A percentile compares a stretch with the other conserved stretches of the same genome.
phyloP scores from a whole-genome alignment of 345 rosid species.

The Hibiscus trionum region DNA sequence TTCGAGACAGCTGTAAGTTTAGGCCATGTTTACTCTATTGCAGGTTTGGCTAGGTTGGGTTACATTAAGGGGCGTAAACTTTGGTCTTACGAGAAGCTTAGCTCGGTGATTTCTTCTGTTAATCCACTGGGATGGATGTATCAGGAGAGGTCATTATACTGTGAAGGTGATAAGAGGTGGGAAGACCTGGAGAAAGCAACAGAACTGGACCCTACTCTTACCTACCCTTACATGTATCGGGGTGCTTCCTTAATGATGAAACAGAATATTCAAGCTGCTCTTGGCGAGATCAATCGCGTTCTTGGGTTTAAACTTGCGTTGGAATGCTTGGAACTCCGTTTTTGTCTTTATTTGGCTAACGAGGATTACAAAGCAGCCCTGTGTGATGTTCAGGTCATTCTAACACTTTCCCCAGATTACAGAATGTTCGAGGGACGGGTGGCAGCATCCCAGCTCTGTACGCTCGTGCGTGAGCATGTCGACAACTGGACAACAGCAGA shows the following conservation, averaged over 20 bases:
- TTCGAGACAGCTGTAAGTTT: slow-evolving; percentile 56
- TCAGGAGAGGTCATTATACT: slow-evolving; percentile 84
- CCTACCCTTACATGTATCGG: slow-evolving; percentile 92
- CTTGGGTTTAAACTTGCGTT: slow-evolving; percentile 89
- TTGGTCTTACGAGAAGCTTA: slow-evolving; percentile 71
- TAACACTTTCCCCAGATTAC: slow-evolving; percentile 77
- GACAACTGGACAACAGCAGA: slow-evolving; percentile 93
- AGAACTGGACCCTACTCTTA: slow-evolving; percentile 75
- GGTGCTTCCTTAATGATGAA: slow-evolving; percentile 73
- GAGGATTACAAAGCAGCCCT: slow-evolving; percentile 77
- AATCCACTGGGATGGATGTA: slow-evolving; percentile 90
- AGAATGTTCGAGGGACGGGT: slow-evolving; percentile 92
- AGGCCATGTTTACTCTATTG: slow-evolving; percentile 73
- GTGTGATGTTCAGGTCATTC: slow-evolving; percentile 89
- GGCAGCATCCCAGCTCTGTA: slow-evolving; percentile 73
- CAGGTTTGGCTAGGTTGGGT: slow-evolving; percentile 76
- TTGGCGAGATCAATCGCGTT: slow-evolving; percentile 73
- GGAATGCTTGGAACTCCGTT: slow-evolving; percentile 90
- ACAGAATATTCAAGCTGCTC: slow-evolving; percentile 69
- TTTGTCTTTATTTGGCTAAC: slow-evolving; percentile 82
- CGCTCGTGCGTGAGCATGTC: slow-evolving; percentile 80
- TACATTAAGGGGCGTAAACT: slow-evolving; percentile 51
- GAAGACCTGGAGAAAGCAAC: slow-evolving; percentile 90
- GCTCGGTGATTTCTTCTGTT: slow-evolving; percentile 59
- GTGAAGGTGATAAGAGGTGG: slow-evolving; percentile 67